Evolutionary conservation across 2,329 filamentous ascomycete species (phyloP).

Genomic region (Pseudocercospora fuligena): DNA sequence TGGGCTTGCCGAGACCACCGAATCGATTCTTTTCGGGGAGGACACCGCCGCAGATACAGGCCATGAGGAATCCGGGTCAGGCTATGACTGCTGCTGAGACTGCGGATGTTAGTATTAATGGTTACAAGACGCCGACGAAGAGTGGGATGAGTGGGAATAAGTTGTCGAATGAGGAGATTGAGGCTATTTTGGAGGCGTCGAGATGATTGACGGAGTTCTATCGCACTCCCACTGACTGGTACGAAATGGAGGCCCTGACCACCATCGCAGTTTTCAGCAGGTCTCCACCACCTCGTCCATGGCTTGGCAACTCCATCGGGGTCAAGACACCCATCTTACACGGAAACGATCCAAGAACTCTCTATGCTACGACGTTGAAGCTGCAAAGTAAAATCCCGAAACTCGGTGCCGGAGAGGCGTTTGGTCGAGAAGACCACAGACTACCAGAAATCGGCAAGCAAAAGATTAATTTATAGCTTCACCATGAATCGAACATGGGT

Average conservation of each 20-base stretch:
- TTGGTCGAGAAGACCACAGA: no score
- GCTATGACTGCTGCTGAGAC: slow-evolving; percentile 22
- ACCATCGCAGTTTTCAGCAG: no score
- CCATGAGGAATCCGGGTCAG: slow-evolving; percentile 18
- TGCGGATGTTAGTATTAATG: slow-evolving; percentile 9
- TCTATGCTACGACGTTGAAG: no score
- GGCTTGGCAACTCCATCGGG: no score
- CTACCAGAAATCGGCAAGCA: not conserved
- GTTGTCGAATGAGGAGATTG: slow-evolving; percentile 13
- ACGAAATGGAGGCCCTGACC: no score
- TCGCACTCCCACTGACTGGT: not conserved
- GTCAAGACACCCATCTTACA: no score
- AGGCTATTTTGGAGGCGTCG: slow-evolving; percentile 19
- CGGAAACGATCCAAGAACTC: no score
- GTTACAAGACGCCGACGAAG: slow-evolving; percentile 13
- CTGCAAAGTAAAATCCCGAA: no score
- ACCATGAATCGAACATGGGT: not conserved
- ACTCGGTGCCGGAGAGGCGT: no score
- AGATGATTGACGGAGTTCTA: not conserved
- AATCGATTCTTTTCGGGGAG: slow-evolving; percentile 31
- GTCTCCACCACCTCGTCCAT: no score
- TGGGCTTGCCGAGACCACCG: slow-evolving; percentile 31
- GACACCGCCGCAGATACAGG: slow-evolving; percentile 20
- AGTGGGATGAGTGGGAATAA: not conserved
- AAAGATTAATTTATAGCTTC: not conserved